Percentiles rank a stretch among this genome's conserved stretches.
phyloP scores from a whole-genome alignment of 2,329 filamentous ascomycete genomes.

The Cytospora schulzeri region DNA sequence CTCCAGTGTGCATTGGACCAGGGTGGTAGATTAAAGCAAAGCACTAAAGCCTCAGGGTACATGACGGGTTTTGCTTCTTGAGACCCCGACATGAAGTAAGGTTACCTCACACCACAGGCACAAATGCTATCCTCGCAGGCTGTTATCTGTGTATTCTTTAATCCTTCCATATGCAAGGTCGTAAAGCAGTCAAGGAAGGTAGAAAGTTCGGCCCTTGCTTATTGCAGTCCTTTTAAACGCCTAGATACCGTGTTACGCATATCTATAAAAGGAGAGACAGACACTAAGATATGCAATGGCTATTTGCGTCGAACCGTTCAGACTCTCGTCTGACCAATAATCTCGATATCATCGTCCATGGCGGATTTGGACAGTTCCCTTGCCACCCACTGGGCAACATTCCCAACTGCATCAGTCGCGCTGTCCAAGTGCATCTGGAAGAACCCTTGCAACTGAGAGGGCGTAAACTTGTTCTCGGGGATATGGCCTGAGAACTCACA shows the following conservation, averaged over 20 bases:
- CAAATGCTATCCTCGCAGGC: no score
- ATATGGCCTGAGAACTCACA: conserved; percentile 36
- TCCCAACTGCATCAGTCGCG: conserved; percentile 35
- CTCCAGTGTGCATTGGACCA: no score
- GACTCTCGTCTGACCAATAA: conserved; percentile 9
- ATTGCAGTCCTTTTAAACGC: not conserved
- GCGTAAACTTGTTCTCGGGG: conserved; percentile 39
- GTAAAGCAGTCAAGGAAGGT: not conserved
- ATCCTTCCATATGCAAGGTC: no score
- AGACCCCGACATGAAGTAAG: no score
- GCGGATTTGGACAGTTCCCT: conserved; percentile 10
- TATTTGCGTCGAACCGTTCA: not conserved
- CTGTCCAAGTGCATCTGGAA: conserved; percentile 40
- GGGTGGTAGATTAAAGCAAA: no score
- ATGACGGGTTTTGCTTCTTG: no score
- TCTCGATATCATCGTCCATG: conserved; percentile 24
- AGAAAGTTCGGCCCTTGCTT: no score
- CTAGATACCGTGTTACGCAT: not conserved
- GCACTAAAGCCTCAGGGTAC: no score
- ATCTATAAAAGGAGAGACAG: not conserved
- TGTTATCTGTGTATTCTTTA: no score
- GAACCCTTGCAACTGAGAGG: conserved; percentile 41
- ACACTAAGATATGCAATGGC: no score
- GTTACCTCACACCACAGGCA: no score
- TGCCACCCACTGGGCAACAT: conserved; percentile 16